Percentiles rank a stretch among this genome's conserved stretches.
Evolutionary conservation across 768 basidiomycete genomes (phyloP).

Genomic region (Hericium rajendrae): DNA sequence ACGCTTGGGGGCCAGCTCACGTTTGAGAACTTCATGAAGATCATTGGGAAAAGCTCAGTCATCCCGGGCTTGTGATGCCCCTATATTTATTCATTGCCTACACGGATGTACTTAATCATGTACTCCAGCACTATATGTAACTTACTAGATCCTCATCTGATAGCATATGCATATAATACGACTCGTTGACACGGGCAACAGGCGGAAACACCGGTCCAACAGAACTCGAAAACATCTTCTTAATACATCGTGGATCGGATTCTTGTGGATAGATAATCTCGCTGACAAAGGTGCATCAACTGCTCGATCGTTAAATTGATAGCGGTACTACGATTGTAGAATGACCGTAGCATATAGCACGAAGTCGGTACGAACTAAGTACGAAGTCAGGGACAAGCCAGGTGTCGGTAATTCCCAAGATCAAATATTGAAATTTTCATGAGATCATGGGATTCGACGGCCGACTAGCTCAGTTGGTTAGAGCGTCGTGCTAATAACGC

Average conservation of each 20-base stretch:
- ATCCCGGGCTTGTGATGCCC: too few relatives aligned
- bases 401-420: too few relatives aligned
- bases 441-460: not conserved
- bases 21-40: not conserved
- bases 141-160: not conserved
- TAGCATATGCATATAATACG: not conserved
- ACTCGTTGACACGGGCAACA: not conserved
- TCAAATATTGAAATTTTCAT: too few relatives aligned
- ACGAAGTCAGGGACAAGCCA: too few relatives aligned
- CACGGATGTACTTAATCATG: not conserved
- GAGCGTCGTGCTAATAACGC: conserved; percentile 78
- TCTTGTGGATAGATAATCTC: too few relatives aligned
- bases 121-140: not conserved
- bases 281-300: too few relatives aligned
- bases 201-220: not conserved
- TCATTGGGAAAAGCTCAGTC: not conserved
- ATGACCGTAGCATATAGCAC: too few relatives aligned
- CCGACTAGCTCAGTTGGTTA: conserved; percentile 80
- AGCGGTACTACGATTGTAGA: too few relatives aligned
- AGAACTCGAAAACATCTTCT: not conserved
- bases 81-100: not conserved
- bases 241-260: too few relatives aligned
- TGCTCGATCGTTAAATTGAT: too few relatives aligned
- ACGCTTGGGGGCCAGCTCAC: not conserved
- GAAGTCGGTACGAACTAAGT: too few relatives aligned